These are phyloP conservation scores for Mycogone perniciosa DNA, from an alignment of 2,329 filamentous ascomycete genomes.

Conservation along the genomic window DNA sequence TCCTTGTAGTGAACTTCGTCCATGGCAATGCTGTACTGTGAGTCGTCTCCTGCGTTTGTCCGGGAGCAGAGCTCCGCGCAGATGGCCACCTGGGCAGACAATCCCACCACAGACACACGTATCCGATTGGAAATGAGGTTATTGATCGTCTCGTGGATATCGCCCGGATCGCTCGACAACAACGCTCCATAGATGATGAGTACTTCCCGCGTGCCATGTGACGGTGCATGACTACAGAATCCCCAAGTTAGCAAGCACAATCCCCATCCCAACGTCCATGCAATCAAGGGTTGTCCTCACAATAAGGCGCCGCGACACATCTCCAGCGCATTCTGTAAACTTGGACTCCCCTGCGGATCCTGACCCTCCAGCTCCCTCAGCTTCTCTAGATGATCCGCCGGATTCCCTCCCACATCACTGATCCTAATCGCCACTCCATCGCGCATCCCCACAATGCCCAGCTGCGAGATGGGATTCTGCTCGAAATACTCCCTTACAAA, in stretches of 20 bases:
- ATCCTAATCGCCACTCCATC: conserved; percentile 83
- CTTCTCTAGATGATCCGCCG: conserved; percentile 75
- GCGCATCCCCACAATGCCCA: conserved; percentile 87
- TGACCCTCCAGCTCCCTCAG: conserved; percentile 60
- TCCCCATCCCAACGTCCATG: not conserved
- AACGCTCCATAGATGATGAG: conserved; percentile 89
- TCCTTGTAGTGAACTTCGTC: conserved; percentile 75
- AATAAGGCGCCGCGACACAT: conserved; percentile 91
- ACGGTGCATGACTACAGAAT: conserved; percentile 67
- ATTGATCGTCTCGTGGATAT: conserved; percentile 85
- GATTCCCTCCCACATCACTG: conserved; percentile 87
- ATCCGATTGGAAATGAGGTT: conserved; percentile 76
- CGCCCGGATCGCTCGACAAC: conserved; percentile 83
- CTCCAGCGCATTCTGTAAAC: conserved; percentile 89
- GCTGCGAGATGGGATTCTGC: conserved; percentile 95
- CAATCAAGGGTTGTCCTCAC: conserved; percentile 36
- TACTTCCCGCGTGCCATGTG: conserved; percentile 88
- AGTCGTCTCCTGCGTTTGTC: conserved; percentile 75
- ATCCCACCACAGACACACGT: conserved; percentile 79
- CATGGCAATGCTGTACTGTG: conserved; percentile 74
- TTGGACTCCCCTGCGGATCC: conserved; percentile 69
- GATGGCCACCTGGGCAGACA: conserved; percentile 87
- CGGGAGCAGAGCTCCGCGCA: conserved; percentile 82
- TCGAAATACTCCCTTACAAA: conserved; percentile 96
- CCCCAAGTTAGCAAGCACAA: conserved; percentile 12